phyloP scores from a whole-genome alignment of 176 grass and related monocot species.

The Avena eriantha region DNA sequence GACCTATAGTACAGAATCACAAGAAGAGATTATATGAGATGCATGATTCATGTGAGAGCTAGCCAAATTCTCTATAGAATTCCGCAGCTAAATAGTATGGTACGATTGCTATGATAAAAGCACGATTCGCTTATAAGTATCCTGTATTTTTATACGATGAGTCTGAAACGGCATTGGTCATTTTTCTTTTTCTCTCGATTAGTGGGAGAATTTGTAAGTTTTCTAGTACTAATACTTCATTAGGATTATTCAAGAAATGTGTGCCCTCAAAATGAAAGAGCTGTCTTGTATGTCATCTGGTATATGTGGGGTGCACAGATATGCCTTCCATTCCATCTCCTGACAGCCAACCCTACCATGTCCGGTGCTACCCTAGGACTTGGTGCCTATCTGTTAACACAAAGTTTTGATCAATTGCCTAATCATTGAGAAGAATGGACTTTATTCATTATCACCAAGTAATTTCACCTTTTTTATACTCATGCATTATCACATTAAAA shows the following conservation, averaged over 20 bases:
- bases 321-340: conserved; percentile 26
- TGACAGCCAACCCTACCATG: conserved; percentile 29
- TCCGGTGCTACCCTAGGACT: not conserved
- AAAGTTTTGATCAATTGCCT: conserved; percentile 27
- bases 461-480: conserved; percentile 17
- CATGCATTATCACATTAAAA: conserved; percentile 22
- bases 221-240: not conserved
- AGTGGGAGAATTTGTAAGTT: not conserved
- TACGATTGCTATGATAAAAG: not conserved
- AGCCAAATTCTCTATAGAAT: not conserved
- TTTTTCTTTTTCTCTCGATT: not conserved
- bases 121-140: not conserved
- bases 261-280: not conserved
- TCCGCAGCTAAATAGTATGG: not conserved
- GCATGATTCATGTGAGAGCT: conserved; percentile 33
- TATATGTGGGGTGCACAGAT: not conserved
- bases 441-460: conserved; percentile 27
- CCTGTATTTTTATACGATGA: not conserved
- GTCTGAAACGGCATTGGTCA: not conserved
- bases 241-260: not conserved
- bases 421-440: not conserved
- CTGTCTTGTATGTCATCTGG: not conserved
- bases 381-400: conserved; percentile 41
- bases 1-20: conserved; percentile 14
- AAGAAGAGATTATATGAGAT: not conserved